Base-by-base conservation (phyloP, 2,329 filamentous ascomycete genomes). In the Ceratocystis alfenasii region DNA sequence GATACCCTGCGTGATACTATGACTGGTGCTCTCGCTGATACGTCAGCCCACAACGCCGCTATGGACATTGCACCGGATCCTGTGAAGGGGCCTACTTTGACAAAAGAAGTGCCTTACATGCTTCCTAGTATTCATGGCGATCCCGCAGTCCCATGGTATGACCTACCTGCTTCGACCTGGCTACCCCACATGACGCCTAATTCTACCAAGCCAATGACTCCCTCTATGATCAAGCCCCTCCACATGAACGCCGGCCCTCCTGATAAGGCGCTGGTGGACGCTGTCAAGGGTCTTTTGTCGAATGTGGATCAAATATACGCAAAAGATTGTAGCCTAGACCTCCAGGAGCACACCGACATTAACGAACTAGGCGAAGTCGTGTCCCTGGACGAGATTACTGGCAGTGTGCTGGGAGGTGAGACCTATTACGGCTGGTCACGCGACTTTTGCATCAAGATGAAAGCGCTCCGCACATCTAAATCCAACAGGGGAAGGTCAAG, bases 341-440 rank as follows among this genome's bases (percentile, higher is more conserved):
- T 45, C 20, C 45, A 20, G 7, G 55, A 66, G 61, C 72, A 79
- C 4, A 75, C 79, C n/a, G 86, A 90, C 69, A 76, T 93, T n/a
- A 87, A 90, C 71, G 85, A 87, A 69, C 78, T 94, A 67, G 90
- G 90, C 10, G 87, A 94, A 72, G 76, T 81, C 17, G 78, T 90
- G 64, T 76, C 85, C 20, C 74, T 83, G 2, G 85, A 90, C 70
- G 83, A 87, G 69, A 76, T 83, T n/a, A 87, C 83, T 0, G 86
- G 86, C 0, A 83, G 87, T 2, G 76, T 86, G 1, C 73, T 86
- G 5, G 79, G 80, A 5, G 86, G 86, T 1, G 86, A 89, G 69
- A 89, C 88, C 0, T 95, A 95, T 74, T 95, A 95, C 72, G 91
- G 90, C 68, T 95, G 91, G 91, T 93, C 90, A 4, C 81, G 83